Evolutionary conservation across 768 basidiomycete genomes (phyloP), one percentile per base, ranked within the genome.

Genomic region (Mycena amicta): DNA sequence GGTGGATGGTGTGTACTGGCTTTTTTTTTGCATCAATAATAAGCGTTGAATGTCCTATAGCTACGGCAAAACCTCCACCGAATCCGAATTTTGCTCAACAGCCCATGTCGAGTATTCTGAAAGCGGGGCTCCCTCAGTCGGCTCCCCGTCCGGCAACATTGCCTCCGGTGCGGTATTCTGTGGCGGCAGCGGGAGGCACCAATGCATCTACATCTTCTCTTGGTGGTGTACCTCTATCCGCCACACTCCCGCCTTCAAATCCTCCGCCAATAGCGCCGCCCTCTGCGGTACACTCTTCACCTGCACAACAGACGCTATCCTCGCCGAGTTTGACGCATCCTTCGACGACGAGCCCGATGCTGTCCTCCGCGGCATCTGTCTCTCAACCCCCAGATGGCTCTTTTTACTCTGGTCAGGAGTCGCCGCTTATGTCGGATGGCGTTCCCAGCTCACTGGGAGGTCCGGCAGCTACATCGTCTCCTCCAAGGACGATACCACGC

Each of bases 251-350:
- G 30, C 62, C 73, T 6, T 66, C 77, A 43, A 74, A 74, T 55
- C 70, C 77, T 40, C 70, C 72, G 3, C 68, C 76, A 11, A 67
- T 75, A 52, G 68, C 79, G 49, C 69, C 79, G 11, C 70, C 80
- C 62, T 74, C 79, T 65, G 72, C 82, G 22, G 64, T 75, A 39
- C 46, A 78, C 29, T 65, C 75, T 37, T 55, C 71, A 23, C 39
- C 70, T 62, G 45, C 40, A 76, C n/a, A 37, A 55, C 72, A 46
- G 15, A 71, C 75, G 47, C 75, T 85, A 13, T 85, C 89, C 0
- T 92, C 92, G 8, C 91, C 92, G 27, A 93, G 91, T 69, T 75
- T 93, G 54, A 93, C 92, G n/a, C 90, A 93, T 72, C 87, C 84
- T 37, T 92, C 92, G 4, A 78, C 88, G 50, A 88, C 89, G 56